A percentile compares a stretch with the other conserved stretches of the same genome.
Evolutionary conservation across 2,329 filamentous ascomycete genomes (phyloP).

Genomic region (Penicillium sp.): DNA sequence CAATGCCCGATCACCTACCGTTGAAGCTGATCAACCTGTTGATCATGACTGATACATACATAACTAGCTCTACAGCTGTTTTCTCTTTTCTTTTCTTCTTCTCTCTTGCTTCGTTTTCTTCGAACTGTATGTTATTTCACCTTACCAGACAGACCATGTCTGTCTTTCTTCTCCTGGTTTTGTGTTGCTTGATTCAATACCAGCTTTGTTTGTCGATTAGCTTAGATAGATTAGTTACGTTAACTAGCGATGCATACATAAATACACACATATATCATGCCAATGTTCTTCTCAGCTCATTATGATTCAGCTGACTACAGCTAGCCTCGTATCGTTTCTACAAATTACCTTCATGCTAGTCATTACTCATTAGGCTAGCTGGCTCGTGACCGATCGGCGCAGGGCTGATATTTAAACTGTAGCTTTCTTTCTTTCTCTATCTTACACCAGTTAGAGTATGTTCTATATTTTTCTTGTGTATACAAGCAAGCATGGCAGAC

Average conservation of each 20-base stretch:
- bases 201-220: background rate
- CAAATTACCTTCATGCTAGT: too few species aligned
- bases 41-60: background rate
- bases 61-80: slow-evolving; percentile 3
- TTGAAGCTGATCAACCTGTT: background rate
- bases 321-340: background rate
- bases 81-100: background rate
- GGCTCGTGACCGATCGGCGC: background rate
- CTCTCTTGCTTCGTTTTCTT: background rate
- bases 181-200: background rate
- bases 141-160: background rate
- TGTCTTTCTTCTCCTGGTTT: background rate
- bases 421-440: too few species aligned
- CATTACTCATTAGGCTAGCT: background rate
- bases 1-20: background rate
- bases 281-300: background rate
- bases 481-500: background rate
- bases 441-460: too few species aligned
- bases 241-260: background rate
- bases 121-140: background rate
- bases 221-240: background rate
- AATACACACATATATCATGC: background rate
- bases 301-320: background rate
- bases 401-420: background rate
- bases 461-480: background rate